These are phyloP conservation scores for Neurospora discreta DNA, from an alignment of 495 filamentous ascomycete genomes.

Conservation along the genomic window DNA sequence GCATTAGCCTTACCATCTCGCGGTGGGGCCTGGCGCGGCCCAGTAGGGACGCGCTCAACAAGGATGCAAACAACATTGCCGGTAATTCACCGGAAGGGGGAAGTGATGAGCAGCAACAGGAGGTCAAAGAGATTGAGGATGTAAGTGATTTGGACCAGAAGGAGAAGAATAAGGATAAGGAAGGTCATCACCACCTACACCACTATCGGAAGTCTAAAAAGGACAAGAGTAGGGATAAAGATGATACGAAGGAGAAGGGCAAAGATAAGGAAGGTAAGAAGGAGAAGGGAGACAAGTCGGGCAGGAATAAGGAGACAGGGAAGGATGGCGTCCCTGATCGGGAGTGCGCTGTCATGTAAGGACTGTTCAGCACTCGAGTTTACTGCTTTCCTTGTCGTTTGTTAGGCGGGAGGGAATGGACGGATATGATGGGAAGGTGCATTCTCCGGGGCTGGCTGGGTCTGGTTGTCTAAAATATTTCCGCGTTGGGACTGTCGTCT, in stretches of 20 bases:
- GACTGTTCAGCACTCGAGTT: not conserved
- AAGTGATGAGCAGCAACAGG: slow-evolving; percentile 25
- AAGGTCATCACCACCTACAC: slow-evolving; percentile 27
- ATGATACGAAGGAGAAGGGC: slow-evolving; percentile 21
- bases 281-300: slow-evolving; percentile 11
- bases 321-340: slow-evolving; percentile 46
- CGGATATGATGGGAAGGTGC: not conserved
- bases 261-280: slow-evolving; percentile 24
- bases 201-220: slow-evolving; percentile 30
- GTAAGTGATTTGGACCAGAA: slow-evolving; percentile 34
- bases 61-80: slow-evolving; percentile 16
- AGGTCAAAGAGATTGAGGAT: slow-evolving; percentile 21
- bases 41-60: slow-evolving; percentile 35
- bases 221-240: slow-evolving; percentile 26
- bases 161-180: slow-evolving; percentile 20
- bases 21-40: slow-evolving; percentile 45
- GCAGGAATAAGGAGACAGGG: slow-evolving; percentile 18
- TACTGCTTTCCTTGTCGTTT: not conserved
- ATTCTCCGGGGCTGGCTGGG: not conserved
- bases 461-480: not conserved
- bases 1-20: slow-evolving; percentile 55
- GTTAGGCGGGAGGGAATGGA: not conserved
- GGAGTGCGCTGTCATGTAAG: slow-evolving; percentile 49
- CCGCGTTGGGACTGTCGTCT: not conserved
- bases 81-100: slow-evolving; percentile 10